Evolutionary conservation across 768 basidiomycete genomes (phyloP).

Genomic region (Boletus barrowsii): DNA sequence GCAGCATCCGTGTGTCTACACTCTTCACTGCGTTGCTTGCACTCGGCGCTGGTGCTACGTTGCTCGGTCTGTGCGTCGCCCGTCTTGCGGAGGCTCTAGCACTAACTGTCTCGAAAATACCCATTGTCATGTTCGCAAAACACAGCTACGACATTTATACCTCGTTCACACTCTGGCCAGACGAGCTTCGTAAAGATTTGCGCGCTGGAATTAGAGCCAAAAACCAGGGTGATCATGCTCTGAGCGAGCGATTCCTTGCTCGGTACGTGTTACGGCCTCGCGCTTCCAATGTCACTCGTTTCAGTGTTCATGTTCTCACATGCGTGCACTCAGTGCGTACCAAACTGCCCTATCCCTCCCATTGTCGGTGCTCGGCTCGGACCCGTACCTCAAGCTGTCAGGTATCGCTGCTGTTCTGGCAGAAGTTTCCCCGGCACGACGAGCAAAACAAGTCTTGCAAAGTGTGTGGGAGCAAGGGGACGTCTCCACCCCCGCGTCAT

Average conservation of each 20-base stretch:
- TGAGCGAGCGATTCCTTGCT: conserved; percentile 50
- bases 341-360: conserved; percentile 48
- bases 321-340: conserved; percentile 44
- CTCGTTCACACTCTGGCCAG: conserved; percentile 64
- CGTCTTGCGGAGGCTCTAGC: background rate
- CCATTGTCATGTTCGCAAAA: background rate
- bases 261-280: conserved; percentile 39
- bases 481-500: background rate
- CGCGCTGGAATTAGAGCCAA: conserved; percentile 64
- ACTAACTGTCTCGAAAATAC: too few species aligned
- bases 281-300: background rate
- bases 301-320: background rate
- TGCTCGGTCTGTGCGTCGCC: conserved; percentile 41
- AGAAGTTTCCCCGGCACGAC: conserved; percentile 39
- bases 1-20: conserved; percentile 34
- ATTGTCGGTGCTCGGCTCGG: conserved; percentile 31
- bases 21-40: conserved; percentile 38
- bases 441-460: conserved; percentile 26
- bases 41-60: conserved; percentile 40
- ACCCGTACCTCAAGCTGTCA: conserved; percentile 63
- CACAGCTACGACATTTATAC: conserved; percentile 54
- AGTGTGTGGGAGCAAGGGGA: conserved; percentile 22
- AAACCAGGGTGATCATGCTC: conserved; percentile 49
- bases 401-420: conserved; percentile 64
- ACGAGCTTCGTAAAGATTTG: conserved; percentile 58